A percentile compares a stretch with the other conserved stretches of the same genome.
These are phyloP conservation scores for Mycena galopus DNA, from an alignment of 768 basidiomycete genomes.

Conservation along the genomic window DNA sequence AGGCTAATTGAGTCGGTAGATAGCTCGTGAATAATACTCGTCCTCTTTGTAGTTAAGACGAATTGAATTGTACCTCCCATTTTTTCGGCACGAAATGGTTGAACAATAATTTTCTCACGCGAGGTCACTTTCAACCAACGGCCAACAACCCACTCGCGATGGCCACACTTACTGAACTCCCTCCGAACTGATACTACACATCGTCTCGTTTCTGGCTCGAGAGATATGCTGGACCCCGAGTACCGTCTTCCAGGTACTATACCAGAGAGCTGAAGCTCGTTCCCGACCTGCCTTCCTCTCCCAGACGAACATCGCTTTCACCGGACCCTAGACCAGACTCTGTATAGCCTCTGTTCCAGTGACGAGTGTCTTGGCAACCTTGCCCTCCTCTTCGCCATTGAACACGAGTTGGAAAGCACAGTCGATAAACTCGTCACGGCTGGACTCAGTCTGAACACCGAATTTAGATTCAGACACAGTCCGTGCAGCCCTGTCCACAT, in stretches of 20 bases:
- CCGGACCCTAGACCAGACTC: background rate
- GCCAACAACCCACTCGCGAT: no score
- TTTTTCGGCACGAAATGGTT: no score
- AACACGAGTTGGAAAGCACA: slow-evolving; percentile 5
- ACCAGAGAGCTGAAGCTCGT: background rate
- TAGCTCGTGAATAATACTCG: no score
- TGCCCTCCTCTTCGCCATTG: slow-evolving; percentile 6
- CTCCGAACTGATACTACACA: background rate
- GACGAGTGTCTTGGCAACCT: background rate
- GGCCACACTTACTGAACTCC: no score
- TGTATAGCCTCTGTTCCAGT: background rate
- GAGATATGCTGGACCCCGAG: background rate
- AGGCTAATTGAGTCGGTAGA: no score
- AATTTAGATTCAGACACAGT: background rate
- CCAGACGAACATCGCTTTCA: background rate
- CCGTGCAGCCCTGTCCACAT: background rate
- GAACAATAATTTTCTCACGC: no score
- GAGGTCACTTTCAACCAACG: no score
- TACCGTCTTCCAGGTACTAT: background rate
- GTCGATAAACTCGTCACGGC: background rate
- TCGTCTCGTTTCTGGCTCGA: background rate
- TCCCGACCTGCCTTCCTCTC: background rate
- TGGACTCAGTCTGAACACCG: background rate
- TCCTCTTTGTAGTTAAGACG: no score
- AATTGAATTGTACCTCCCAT: no score